Evolutionary conservation across 371 early-diverging fungal genomes (phyloP), one percentile per base, ranked within the genome.

Genomic region (Mortierella sp.): DNA sequence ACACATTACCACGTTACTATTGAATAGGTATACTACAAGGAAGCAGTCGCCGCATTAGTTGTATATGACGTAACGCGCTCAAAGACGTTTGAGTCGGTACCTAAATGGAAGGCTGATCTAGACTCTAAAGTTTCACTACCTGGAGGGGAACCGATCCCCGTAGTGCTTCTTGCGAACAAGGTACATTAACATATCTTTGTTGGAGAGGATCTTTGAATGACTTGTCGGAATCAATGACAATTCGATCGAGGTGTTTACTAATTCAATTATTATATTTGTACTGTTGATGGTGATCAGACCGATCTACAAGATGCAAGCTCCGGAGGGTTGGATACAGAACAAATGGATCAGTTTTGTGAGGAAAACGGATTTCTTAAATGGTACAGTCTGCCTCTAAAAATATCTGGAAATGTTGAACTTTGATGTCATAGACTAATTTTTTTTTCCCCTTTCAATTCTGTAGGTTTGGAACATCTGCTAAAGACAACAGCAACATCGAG

Each of bases 11-110:
- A 50, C 7, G 5, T n/a, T n/a, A 50, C 16, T n/a, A 8, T n/a
- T 50, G 15, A 58, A 28, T 67, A 84, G 85, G 91, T 93, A 52
- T 95, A 95, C 58, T 95, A 94, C 83, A 90, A 95, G 61, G 95
- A 92, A 58, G 94, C 96, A 4, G 85, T 93, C 0, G 94, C 91
- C 16, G 94, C 94, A 21, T 84, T 95, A 62, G 89, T 94, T 4
- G 94, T 94, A 0, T 95, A 92, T 72, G 96, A 95, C 80, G 85
- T 94, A 11, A 93, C 92, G n/a, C 88, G 92, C 21, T 87, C 87
- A 63, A 86, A 89, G 43, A 93, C 93, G 48, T 92, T 94, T 84
- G 90, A 92, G 70, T 89, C 86, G 11, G 93, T 94, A 1, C 86
- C 88, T 41, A 91, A 88, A 66, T 95, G 96, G 96, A 92, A 92